These are phyloP conservation scores for Diplogelasinospora grovesii DNA, from an alignment of 495 filamentous ascomycete species.

Conservation along the genomic window DNA sequence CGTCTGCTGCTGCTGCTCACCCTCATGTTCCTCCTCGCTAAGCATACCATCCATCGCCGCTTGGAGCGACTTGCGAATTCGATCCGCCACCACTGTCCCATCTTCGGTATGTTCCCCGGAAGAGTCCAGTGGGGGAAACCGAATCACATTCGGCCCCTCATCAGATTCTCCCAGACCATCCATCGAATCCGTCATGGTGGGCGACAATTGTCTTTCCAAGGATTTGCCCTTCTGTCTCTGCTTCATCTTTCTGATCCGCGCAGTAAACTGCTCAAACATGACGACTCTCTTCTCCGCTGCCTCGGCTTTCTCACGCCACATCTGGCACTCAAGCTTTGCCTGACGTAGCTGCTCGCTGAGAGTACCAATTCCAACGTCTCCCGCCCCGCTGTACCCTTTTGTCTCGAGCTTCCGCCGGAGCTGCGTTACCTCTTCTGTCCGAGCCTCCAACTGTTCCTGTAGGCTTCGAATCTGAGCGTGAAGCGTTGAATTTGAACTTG, in stretches of 20 bases:
- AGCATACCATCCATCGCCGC: slow-evolving; percentile 1
- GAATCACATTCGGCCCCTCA: no score
- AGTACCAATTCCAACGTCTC: slow-evolving; percentile 29
- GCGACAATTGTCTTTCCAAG: no score
- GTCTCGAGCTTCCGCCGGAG: slow-evolving; percentile 37
- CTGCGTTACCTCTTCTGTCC: slow-evolving; percentile 34
- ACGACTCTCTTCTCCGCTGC: slow-evolving; percentile 41
- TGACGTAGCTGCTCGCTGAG: slow-evolving; percentile 38
- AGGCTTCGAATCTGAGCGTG: slow-evolving; percentile 40
- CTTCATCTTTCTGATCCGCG: slow-evolving; percentile 19
- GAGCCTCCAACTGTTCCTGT: slow-evolving; percentile 33
- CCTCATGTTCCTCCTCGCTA: background rate
- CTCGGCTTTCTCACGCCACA: slow-evolving; percentile 47
- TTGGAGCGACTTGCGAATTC: slow-evolving; percentile 11
- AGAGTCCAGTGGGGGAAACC: no score
- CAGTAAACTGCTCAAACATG: slow-evolving; percentile 28
- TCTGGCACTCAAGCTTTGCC: slow-evolving; percentile 34
- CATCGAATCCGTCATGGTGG: no score
- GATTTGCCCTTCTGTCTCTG: no score
- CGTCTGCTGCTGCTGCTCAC: no score
- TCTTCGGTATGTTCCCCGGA: slow-evolving; percentile 11
- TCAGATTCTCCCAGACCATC: no score
- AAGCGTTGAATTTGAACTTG: slow-evolving; percentile 37
- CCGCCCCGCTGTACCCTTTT: slow-evolving; percentile 13
- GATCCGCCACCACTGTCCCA: slow-evolving; percentile 3